Evolutionary conservation across 345 rosid species (phyloP).

Genomic region (Gossypium mustelinum): DNA sequence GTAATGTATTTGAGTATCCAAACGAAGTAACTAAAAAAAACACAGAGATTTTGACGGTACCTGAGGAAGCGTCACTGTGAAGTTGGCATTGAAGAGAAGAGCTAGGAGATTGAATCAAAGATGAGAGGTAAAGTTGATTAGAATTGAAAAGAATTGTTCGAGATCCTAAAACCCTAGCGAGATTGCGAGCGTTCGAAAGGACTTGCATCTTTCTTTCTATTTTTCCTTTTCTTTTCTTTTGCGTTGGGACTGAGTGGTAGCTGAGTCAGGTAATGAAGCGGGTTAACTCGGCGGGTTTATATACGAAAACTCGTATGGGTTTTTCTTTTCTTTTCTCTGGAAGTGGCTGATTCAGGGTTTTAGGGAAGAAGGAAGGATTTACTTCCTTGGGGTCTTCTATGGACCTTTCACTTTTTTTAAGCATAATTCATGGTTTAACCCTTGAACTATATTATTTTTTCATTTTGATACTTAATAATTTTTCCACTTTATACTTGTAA

Average conservation of each 20-base stretch:
- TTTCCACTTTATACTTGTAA: no score
- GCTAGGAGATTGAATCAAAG: slow-evolving; percentile 25
- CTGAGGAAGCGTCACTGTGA: slow-evolving; percentile 23
- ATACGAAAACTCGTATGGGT: background rate
- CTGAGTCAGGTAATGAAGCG: background rate
- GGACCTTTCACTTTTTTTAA: background rate
- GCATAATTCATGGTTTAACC: background rate
- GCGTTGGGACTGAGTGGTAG: background rate
- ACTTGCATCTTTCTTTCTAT: slow-evolving; percentile 30
- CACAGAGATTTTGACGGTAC: slow-evolving; percentile 13
- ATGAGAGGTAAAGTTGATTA: slow-evolving; percentile 23
- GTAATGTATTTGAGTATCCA: background rate
- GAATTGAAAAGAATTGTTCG: slow-evolving; percentile 22
- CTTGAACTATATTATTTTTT: background rate
- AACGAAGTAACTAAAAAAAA: background rate
- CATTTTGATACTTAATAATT: background rate
- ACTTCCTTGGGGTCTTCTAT: background rate
- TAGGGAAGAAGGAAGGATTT: background rate
- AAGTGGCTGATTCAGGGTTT: background rate
- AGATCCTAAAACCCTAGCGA: slow-evolving; percentile 37
- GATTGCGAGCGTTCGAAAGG: slow-evolving; percentile 36
- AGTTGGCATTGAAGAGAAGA: slow-evolving; percentile 23
- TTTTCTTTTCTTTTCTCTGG: background rate
- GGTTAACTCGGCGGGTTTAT: slow-evolving; percentile 17
- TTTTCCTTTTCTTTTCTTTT: background rate